Evolutionary conservation across 2,329 filamentous ascomycete genomes (phyloP), one percentile per base, ranked within the genome.

Genomic region (Apiospora kogelbergensis): DNA sequence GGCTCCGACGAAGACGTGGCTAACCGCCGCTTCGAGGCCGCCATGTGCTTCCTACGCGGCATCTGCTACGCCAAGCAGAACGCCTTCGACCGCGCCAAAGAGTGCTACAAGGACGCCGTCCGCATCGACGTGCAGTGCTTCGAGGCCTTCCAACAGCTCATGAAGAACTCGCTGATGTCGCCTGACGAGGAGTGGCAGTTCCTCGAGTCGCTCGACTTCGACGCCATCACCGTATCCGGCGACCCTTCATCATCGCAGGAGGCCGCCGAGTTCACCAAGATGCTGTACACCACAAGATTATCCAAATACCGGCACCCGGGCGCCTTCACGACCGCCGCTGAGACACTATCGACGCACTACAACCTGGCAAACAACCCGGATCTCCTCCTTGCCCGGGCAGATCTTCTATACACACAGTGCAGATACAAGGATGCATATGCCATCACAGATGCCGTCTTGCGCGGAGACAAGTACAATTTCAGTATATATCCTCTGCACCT

Each of bases 101-200:
- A 98, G 76, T 98, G 96, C 82, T 99, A 98, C 86, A 98, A 98
- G 83, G 94, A 97, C 76, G 96, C 96, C 1, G 94, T 98, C 63
- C 90, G 93, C 71, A 98, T 99, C 76, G 96, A 99, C 78, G 95
- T 98, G 3, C 95, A 97, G 80, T 99, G 96, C 81, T 98, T 97
- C 78, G 96, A 99, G 81, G 96, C 96, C 0, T 98, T 99, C 77
- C 95, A 98, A 75, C 95, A 98, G 83, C 88, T 99, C 68, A 98
- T 98, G 90, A 94, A 94, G 82, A 99, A 99, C 82, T 93, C 93
- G 24, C 86, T 99, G 71, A 92, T 99, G 89, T 89, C 89, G 64
- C 94, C 95, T 0, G 90, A 93, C 44, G 95, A 98, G 80, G 95
- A 98, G 78, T 93, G 95, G 88, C 88, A 91, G 65, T 97, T 98